Evolutionary conservation across 2,329 filamentous ascomycete species (phyloP).

Genomic region (Torrubiellomyces zombiae): DNA sequence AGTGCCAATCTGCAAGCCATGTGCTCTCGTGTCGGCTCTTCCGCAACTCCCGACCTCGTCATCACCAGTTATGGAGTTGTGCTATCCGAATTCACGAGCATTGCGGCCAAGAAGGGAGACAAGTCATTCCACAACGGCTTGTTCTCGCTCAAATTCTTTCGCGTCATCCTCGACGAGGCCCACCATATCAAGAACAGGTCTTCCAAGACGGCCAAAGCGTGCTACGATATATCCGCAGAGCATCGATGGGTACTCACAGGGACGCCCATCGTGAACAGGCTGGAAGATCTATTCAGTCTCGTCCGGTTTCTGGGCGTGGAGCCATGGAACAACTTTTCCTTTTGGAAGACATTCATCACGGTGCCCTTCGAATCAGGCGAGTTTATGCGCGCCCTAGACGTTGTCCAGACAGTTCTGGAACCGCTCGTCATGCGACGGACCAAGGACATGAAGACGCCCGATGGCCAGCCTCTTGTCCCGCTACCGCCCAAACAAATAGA

Average conservation of each 20-base stretch:
- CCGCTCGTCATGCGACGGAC: conserved; percentile 89
- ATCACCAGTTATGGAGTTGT: conserved; percentile 92
- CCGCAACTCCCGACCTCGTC: conserved; percentile 70
- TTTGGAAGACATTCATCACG: conserved; percentile 98
- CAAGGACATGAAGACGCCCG: conserved; percentile 95
- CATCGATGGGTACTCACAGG: conserved; percentile 92
- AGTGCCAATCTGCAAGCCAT: conserved; percentile 58
- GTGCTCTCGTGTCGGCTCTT: conserved; percentile 58
- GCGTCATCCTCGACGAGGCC: conserved; percentile 87
- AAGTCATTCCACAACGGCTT: conserved; percentile 52
- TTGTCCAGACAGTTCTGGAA: conserved; percentile 92
- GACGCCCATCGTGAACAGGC: conserved; percentile 88
- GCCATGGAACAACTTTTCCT: conserved; percentile 97
- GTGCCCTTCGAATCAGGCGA: conserved; percentile 93
- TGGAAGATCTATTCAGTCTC: conserved; percentile 88
- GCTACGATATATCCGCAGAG: conserved; percentile 70
- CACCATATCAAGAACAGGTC: conserved; percentile 83
- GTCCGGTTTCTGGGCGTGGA: conserved; percentile 87
- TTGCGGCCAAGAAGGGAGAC: conserved; percentile 50
- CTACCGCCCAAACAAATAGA: conserved; percentile 66
- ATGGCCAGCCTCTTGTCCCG: conserved; percentile 57
- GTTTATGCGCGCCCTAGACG: conserved; percentile 82
- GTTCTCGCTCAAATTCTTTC: conserved; percentile 88
- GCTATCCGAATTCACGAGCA: conserved; percentile 66
- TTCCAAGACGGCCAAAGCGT: conserved; percentile 88